These are phyloP conservation scores for Obba rivulosa DNA, from an alignment of 768 basidiomycete genomes.

Conservation along the genomic window DNA sequence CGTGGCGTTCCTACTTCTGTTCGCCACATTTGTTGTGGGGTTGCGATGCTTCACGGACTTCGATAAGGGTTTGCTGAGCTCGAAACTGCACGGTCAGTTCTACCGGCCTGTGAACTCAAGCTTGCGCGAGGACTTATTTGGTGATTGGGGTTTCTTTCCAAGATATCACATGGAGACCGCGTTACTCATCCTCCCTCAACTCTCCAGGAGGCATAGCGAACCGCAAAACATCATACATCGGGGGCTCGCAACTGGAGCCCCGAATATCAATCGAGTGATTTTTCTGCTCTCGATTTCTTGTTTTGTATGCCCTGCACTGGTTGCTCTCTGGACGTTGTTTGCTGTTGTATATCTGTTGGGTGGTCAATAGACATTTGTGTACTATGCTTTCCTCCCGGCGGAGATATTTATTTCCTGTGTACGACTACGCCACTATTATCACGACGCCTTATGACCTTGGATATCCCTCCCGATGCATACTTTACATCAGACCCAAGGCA, in stretches of 20 bases:
- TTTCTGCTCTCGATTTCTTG: constrained; percentile 2
- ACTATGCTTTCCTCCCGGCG: background rate
- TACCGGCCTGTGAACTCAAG: constrained; percentile 26
- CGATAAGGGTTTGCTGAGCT: constrained; percentile 66
- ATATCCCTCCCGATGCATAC: too few relatives aligned
- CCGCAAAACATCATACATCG: constrained; percentile 42
- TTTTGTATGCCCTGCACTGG: background rate
- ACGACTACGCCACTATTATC: background rate
- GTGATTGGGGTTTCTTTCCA: constrained; percentile 29
- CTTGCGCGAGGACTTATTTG: constrained; percentile 27
- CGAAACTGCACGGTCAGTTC: constrained; percentile 72
- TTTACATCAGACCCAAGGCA: too few relatives aligned
- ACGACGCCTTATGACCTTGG: too few relatives aligned
- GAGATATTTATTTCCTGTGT: background rate
- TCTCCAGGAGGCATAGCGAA: constrained; percentile 39
- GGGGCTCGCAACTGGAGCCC: constrained; percentile 49
- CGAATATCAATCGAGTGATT: constrained; percentile 75
- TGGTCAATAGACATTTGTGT: background rate
- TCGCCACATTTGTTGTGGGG: constrained; percentile 72
- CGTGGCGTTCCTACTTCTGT: constrained; percentile 67
- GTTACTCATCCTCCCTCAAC: constrained; percentile 30
- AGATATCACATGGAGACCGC: constrained; percentile 47
- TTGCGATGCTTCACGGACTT: constrained; percentile 80
- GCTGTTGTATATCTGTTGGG: background rate
- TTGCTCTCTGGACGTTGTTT: constrained; percentile 1